Evolutionary conservation across 2,329 filamentous ascomycete genomes (phyloP), one percentile per base, ranked within the genome.

Genomic region (Parafenestella ontariensis): DNA sequence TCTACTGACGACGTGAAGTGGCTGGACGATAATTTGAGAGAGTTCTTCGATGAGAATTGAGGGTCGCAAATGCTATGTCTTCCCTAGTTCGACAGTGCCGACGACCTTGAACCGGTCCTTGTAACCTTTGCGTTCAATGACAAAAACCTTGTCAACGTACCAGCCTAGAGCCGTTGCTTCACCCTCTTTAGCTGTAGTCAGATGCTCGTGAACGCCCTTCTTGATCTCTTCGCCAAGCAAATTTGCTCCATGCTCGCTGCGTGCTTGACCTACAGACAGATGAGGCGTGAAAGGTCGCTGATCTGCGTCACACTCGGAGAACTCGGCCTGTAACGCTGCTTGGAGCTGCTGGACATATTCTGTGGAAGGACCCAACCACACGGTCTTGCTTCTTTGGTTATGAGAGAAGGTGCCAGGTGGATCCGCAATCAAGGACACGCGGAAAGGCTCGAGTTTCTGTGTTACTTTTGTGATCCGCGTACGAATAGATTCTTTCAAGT

Each of bases 1-100:
- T 89, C 84, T 61, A 84, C 82, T 53, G 86, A 88, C 28, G 90
- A 93, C 71, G 82, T 88, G 2, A 83, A 85, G 65, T 93, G 89
- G 88, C 77, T 93, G 37, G 87, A 92, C 67, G 78, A 84, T 24
- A 83, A 83, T 59, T 69, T 91, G 52, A 79, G 76, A 15, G 74
- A 75, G 6, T 83, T 89, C 46, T 84, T 87, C 54, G 74, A 58
- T 10, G 57, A 61, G 24, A 68, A 69, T 31, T 55, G 36, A 46
- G n/a, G 24, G 10, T 23, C 9, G 18, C 24, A 4, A 2, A 31
- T 43, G 44, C 46, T 59, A 51, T 37, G 46, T 24, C 40, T 56
- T 46, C 13, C 36, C 24, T 23, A 66, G 34, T 31, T 58, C 40
- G 15, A 65, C 51, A 48, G 54, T 58, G 24, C 58, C 66, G 31